Evolutionary conservation across 768 basidiomycete genomes (phyloP).

Genomic region (Kwoniella pini): DNA sequence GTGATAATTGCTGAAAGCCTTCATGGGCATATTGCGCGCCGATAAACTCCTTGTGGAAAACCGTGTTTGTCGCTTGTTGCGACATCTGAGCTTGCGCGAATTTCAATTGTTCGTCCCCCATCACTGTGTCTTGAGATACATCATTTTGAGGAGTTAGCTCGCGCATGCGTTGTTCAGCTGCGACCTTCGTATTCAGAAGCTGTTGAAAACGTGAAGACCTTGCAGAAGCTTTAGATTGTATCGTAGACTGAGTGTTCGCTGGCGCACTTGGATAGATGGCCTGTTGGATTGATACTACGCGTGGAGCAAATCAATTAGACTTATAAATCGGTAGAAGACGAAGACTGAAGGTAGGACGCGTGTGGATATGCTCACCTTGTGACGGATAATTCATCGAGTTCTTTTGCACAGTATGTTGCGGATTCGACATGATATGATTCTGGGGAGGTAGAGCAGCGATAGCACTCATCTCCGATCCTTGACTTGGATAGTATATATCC

Average conservation of each 20-base stretch:
- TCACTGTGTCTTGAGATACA: too few relatives aligned
- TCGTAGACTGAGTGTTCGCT: background rate
- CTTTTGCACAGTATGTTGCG: background rate
- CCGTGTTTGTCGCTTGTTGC: constrained; percentile 11
- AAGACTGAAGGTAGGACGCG: background rate
- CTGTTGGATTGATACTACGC: background rate
- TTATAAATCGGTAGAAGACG: background rate
- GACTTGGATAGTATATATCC: background rate
- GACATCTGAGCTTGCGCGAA: constrained; percentile 1
- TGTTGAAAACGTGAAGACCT: constrained; percentile 23
- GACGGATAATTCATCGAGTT: background rate
- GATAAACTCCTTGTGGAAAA: constrained; percentile 11
- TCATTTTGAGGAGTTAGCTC: too few relatives aligned
- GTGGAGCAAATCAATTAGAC: too few relatives aligned
- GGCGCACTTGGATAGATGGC: background rate
- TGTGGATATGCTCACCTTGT: constrained; percentile 1
- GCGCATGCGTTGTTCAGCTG: constrained; percentile 21
- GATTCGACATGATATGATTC: background rate
- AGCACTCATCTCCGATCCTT: constrained; percentile 11
- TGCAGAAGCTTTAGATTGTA: background rate
- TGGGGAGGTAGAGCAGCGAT: background rate
- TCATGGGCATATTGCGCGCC: background rate
- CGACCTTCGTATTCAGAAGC: constrained; percentile 25
- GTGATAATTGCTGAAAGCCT: background rate
- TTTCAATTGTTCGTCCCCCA: background rate